phyloP scores from a whole-genome alignment of 164 flowering plant genomes.

The Taxillus chinensis region DNA sequence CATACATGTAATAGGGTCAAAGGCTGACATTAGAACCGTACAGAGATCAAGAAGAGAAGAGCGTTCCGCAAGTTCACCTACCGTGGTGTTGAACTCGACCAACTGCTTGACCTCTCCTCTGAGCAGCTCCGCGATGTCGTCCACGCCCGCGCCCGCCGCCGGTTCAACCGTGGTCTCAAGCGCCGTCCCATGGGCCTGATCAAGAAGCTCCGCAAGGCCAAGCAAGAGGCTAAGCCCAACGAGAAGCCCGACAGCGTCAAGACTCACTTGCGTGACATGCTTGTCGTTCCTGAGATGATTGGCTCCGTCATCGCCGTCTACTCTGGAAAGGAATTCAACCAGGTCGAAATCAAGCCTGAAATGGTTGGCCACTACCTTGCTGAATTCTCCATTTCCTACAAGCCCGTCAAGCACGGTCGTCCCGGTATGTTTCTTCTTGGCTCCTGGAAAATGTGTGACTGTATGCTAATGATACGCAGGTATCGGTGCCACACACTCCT shows the following conservation, averaged over 20 bases:
- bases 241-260: conserved; percentile 48
- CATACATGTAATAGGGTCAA: too few relatives aligned
- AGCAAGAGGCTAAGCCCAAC: conserved; percentile 41
- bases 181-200: conserved; percentile 27
- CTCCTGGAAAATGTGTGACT: too few relatives aligned
- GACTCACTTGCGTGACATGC: conserved; percentile 47
- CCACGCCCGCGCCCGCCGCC: conserved; percentile 25
- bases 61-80: conserved; percentile 24
- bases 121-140: conserved; percentile 35
- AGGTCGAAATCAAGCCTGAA: conserved; percentile 55
- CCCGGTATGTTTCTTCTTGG: too few relatives aligned
- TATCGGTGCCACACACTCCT: conserved; percentile 56
- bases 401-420: conserved; percentile 52
- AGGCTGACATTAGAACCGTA: too few relatives aligned
- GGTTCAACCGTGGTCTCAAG: conserved; percentile 27
- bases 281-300: conserved; percentile 53
- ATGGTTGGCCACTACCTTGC: conserved; percentile 49
- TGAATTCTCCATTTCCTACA: conserved; percentile 45
- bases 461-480: too few relatives aligned
- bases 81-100: conserved; percentile 34
- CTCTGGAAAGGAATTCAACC: conserved; percentile 54
- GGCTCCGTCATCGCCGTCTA: conserved; percentile 47
- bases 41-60: conserved; percentile 25
- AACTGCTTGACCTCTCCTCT: conserved; percentile 28
- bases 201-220: conserved; percentile 29